Conservation (phyloP, 1,284 basidiomycete genomes). For the Puccinia horiana region DNA sequence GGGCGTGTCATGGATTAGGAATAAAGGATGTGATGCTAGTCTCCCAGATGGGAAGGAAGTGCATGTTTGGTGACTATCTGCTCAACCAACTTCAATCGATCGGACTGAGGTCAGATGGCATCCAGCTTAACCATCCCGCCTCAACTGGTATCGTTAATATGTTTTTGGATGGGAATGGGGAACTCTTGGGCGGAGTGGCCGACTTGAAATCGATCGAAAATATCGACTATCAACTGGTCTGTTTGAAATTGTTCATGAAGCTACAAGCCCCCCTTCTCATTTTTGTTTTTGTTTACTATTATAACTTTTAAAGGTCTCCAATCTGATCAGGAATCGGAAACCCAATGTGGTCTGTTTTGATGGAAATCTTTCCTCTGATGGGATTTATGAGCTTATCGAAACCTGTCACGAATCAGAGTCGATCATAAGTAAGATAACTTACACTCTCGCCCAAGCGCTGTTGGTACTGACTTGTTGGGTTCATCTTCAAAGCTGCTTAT, state of each 20-base stretch:
- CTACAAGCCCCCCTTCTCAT: background rate
- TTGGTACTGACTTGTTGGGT: background rate
- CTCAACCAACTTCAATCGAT: background rate
- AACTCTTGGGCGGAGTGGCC: slow-evolving; percentile 78
- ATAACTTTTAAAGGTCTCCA: slow-evolving; percentile 59
- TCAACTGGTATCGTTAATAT: slow-evolving; percentile 70
- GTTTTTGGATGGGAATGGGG: slow-evolving; percentile 72
- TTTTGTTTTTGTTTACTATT: background rate
- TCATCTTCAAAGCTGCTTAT: slow-evolving; percentile 59
- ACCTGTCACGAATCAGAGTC: slow-evolving; percentile 42
- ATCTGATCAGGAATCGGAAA: slow-evolving; percentile 61
- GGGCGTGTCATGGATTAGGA: slow-evolving; percentile 73
- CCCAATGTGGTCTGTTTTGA: slow-evolving; percentile 74
- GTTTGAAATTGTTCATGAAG: slow-evolving; percentile 48
- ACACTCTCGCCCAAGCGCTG: too few species aligned
- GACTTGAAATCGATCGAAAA: slow-evolving; percentile 78
- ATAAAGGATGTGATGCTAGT: slow-evolving; percentile 59
- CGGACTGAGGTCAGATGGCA: slow-evolving; percentile 31
- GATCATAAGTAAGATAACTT: slow-evolving; percentile 1
- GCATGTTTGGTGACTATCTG: slow-evolving; percentile 49
- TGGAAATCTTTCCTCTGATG: slow-evolving; percentile 70
- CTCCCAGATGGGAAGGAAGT: slow-evolving; percentile 59
- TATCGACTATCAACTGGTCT: slow-evolving; percentile 61
- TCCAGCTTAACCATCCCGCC: background rate
- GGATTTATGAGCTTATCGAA: slow-evolving; percentile 65